Percentiles rank a stretch among this genome's conserved stretches.
These are phyloP conservation scores for Saccharum spontaneum DNA, from an alignment of 176 grass and related monocot species.

Conservation along the genomic window DNA sequence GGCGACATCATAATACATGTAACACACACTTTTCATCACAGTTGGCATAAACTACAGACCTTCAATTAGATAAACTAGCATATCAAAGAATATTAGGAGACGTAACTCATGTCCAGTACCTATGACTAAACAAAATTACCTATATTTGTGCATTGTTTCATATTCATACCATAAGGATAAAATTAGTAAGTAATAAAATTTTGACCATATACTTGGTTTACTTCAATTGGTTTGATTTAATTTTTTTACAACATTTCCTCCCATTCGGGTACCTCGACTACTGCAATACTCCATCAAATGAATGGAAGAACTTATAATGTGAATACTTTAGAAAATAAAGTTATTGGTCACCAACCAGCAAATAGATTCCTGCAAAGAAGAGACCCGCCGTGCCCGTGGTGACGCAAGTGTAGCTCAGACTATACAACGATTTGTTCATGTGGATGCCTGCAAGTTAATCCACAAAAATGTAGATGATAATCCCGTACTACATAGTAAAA, in stretches of 20 bases:
- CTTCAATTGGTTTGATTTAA: too few species aligned
- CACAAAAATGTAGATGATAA: not conserved
- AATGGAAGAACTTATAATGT: too few species aligned
- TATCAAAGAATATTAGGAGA: too few species aligned
- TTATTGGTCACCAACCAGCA: conserved; percentile 53
- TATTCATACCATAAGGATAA: too few species aligned
- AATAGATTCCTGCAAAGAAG: conserved; percentile 61
- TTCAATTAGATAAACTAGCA: too few species aligned
- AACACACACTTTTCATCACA: not conserved
- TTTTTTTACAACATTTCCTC: too few species aligned
- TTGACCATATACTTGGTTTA: too few species aligned
- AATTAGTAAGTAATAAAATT: too few species aligned
- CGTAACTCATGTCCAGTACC: too few species aligned
- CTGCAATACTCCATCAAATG: not conserved
- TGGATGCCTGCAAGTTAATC: conserved; percentile 39
- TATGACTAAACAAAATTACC: too few species aligned
- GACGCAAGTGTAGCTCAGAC: conserved; percentile 71
- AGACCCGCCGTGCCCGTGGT: conserved; percentile 63
- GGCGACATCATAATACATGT: not conserved
- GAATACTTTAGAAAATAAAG: not conserved
- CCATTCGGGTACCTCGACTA: not conserved
- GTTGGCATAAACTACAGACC: not conserved
- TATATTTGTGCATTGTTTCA: too few species aligned
- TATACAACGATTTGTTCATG: conserved; percentile 85
- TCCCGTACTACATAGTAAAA: not conserved